Conservation (phyloP, 495 filamentous ascomycete genomes). For the Astrothelium subdiscretum region DNA sequence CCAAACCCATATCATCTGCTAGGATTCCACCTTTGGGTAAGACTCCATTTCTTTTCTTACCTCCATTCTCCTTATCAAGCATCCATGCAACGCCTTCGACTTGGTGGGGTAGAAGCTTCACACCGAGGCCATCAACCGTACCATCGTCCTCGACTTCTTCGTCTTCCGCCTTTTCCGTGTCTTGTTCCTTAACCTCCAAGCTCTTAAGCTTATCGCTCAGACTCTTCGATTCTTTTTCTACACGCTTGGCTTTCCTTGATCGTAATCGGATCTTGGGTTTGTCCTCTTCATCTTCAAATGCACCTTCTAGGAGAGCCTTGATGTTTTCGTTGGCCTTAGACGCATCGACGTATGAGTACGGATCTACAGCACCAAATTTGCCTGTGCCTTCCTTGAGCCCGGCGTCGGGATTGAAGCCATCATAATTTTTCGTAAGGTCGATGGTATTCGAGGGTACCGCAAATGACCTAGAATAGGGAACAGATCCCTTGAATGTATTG, state of each 20-base stretch:
- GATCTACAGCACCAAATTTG: conserved; percentile 37
- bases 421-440: conserved; percentile 23
- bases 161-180: conserved; percentile 37
- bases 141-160: conserved; percentile 63
- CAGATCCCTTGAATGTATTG: conserved; percentile 5
- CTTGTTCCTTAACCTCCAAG: conserved; percentile 39
- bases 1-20: conserved; percentile 79
- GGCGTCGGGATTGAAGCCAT: conserved; percentile 31
- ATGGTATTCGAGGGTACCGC: conserved; percentile 3
- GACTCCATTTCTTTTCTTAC: conserved; percentile 59
- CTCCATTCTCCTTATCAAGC: conserved; percentile 74
- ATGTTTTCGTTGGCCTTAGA: conserved; percentile 71
- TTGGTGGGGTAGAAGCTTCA: conserved; percentile 84
- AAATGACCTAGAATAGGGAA: not conserved
- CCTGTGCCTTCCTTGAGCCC: conserved; percentile 17
- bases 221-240: conserved; percentile 36
- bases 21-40: conserved; percentile 78
- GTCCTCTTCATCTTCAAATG: conserved; percentile 73
- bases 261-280: conserved; percentile 41
- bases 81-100: conserved; percentile 90
- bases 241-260: conserved; percentile 38
- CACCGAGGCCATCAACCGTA: conserved; percentile 69
- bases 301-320: conserved; percentile 77
- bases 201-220: conserved; percentile 49
- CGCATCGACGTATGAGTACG: conserved; percentile 61